Evolutionary conservation across 2,329 filamentous ascomycete species (phyloP), one percentile per base, ranked within the genome.

Genomic region (Colletotrichum sp.): DNA sequence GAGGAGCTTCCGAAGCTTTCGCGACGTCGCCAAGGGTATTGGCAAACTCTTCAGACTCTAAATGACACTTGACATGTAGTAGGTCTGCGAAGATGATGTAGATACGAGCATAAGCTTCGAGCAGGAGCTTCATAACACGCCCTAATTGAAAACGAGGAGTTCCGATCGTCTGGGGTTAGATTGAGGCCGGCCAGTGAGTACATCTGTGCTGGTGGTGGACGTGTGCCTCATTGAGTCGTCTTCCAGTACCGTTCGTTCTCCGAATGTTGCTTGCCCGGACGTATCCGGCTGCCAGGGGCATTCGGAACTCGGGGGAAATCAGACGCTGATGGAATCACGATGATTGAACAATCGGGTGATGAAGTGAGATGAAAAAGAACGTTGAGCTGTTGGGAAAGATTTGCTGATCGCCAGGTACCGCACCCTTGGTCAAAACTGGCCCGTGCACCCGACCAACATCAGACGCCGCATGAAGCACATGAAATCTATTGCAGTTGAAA

Each of bases 21-120:
- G 62, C 52, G 34, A 75, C 69, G 60, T 55, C 62, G 69, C 72
- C 72, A 75, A 75, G 72, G 30, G 44, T 75, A 28, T 30, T 34
- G 60, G 15, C 18, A 39, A n/a, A 24, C 21, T 52, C 28, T 62
- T 62, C 36, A 60, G 36, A n/a, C 16, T 59, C 7, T 9, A 28
- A 65, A 60, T 65, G 59, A 71, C 60, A 66, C 72, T 66, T 32
- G 60, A 13, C 49, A 59, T 34, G 72, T 71, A 49, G 59, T 74
- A 32, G 32, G 28, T 36, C 44, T 26, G 67, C 59, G 52, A 55
- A 26, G 15, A 34, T 16, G 15, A 60, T 59, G 64, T 34, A 36
- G 68, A 65, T 71, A 28, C 64, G 18, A 34, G 24, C 49, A 36
- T n/a, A 32, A n/a, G 26, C 26, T 26, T 59, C 24, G 36, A 39